phyloP scores from a whole-genome alignment of 805 yeast genomes.

The Spathaspora arborariae region DNA sequence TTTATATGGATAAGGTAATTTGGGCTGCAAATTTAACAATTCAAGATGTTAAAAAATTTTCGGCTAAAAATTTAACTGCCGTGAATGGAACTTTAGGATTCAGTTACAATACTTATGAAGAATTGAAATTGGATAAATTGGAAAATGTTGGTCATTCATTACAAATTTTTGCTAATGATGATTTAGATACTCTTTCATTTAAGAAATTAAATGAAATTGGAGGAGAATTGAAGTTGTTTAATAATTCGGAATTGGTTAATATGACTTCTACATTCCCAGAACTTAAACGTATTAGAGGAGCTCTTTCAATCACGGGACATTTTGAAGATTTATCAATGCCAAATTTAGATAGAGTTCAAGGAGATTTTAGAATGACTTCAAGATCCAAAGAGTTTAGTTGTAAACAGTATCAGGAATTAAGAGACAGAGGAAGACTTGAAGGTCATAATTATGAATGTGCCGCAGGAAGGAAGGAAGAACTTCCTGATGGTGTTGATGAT shows the following conservation, averaged over 20 bases:
- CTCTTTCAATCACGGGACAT: constrained; percentile 34
- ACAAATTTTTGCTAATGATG: constrained; percentile 41
- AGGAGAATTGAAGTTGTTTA: constrained; percentile 39
- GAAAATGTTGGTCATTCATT: constrained; percentile 35
- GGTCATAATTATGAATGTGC: constrained; percentile 44
- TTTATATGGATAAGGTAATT: constrained; percentile 30
- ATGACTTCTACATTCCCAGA: constrained; percentile 22
- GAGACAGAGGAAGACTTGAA: constrained; percentile 28
- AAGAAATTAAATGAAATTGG: constrained; percentile 30
- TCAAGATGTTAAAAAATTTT: constrained; percentile 35
- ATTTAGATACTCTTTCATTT: constrained; percentile 28
- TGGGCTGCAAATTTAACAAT: constrained; percentile 44
- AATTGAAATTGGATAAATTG: constrained; percentile 26
- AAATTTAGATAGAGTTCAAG: constrained; percentile 34
- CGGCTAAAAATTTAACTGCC: constrained; percentile 28
- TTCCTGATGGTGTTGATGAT: background rate
- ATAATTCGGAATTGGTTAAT: constrained; percentile 36
- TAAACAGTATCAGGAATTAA: constrained; percentile 30
- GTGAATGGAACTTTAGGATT: constrained; percentile 39
- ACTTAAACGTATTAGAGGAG: constrained; percentile 37
- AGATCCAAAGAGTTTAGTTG: constrained; percentile 38
- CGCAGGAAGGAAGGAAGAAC: constrained; percentile 17
- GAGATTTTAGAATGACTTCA: constrained; percentile 35
- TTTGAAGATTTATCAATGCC: constrained; percentile 38
- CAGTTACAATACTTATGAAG: constrained; percentile 37